Conservation (phyloP, 2,329 filamentous ascomycete genomes). For the Xylaria sp. region DNA sequence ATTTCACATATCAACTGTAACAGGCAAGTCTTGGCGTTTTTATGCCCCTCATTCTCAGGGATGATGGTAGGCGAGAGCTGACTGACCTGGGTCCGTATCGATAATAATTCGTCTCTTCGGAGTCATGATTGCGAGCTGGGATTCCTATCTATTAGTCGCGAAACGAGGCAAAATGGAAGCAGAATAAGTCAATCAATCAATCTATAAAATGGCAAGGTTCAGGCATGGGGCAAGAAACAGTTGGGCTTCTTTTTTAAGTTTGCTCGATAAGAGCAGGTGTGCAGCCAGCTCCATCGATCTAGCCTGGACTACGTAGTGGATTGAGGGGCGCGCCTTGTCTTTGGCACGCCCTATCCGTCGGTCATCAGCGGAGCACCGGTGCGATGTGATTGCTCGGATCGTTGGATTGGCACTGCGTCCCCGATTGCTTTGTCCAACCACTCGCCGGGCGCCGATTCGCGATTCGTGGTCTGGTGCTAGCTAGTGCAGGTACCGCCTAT, state of each 20-base stretch:
- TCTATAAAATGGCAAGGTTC: neutral
- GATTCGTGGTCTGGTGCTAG: neutral
- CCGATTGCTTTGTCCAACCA: neutral
- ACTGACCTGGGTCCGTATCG: constrained; percentile 87
- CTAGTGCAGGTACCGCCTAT: neutral
- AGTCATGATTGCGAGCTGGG: constrained; percentile 61
- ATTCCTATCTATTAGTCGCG: neutral
- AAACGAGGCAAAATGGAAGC: neutral
- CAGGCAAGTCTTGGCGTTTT: neutral
- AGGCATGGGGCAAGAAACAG: neutral
- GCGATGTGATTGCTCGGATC: neutral
- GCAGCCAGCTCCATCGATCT: neutral
- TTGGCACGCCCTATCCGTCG: constrained; percentile 41
- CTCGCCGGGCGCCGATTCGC: neutral
- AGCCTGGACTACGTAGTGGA: constrained; percentile 2
- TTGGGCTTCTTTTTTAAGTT: constrained; percentile 9
- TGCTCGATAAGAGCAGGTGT: constrained; percentile 6
- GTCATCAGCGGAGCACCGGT: constrained; percentile 44
- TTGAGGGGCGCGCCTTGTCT: constrained; percentile 33
- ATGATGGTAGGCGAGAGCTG: neutral
- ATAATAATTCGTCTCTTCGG: constrained; percentile 86
- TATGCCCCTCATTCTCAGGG: constrained; percentile 12
- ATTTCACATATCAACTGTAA: neutral
- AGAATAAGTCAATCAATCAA: neutral
- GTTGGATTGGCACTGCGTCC: neutral